Base-by-base conservation (phyloP, 1,284 basidiomycete species). In the Phellopilus nigrolimitatus region DNA sequence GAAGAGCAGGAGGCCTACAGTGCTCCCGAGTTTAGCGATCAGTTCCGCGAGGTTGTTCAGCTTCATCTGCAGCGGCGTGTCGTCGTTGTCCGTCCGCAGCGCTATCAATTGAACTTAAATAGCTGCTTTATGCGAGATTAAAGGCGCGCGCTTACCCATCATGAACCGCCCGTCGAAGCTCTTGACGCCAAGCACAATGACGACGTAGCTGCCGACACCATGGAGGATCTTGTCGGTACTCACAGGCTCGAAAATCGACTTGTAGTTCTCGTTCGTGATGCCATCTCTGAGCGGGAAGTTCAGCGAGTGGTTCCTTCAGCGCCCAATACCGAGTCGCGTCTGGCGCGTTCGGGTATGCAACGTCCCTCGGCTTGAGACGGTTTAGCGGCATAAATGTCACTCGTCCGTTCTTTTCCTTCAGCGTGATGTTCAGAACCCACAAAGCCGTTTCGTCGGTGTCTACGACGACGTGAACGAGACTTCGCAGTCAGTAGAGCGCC, bases 341-440 rank as follows among this genome's bases (percentile, higher is more conserved):
- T 51, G 85, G 80, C 3, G 85, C 86, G 57, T 88, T 84, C 0
- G 94, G 94, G 10, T 76, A 70, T 0, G 73, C 68, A 0, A 75
- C 72, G 40, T 76, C 75, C 58, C 88, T 89, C 36, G 89, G 88
- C 61, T 89, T 87, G 46, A 99, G 81, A n/a, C 95, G 88, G 67
- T 99, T 99, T 40, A 99, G 79, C 10, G 97, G 97, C 86, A 99
- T 95, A 70, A 98, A 98, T 0, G 97, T 99, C 17, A 99, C 91
- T 47, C 97, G 84, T 1, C 97, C 97, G 4, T 82, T 88, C 64
- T 88, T 90, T 62, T 98, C 93, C 62, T 82, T 82, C 61, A 94
- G 76, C 94, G 99, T 95, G 57, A 88, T 76, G 21, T 97, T 89
- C 17, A 99, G 80, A 13, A 98, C 81, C 60, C 79, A 82, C 3